phyloP scores from a whole-genome alignment of 345 rosid species.

The Eucalyptus erythrocorys region DNA sequence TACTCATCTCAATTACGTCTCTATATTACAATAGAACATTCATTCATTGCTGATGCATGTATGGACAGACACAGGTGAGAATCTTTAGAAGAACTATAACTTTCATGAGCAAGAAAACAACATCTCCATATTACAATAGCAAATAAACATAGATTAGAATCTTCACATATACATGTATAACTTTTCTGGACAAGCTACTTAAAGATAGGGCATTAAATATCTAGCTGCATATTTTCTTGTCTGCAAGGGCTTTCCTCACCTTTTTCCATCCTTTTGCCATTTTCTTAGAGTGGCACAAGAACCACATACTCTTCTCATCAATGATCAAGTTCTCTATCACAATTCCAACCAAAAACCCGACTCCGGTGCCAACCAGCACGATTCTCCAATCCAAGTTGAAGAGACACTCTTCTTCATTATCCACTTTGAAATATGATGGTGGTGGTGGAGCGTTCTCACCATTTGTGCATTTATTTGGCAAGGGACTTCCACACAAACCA shows the following conservation, averaged over 20 bases:
- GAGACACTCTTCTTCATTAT: neutral
- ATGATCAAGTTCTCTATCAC: neutral
- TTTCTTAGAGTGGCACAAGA: neutral
- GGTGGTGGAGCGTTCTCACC: neutral
- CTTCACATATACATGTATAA: neutral
- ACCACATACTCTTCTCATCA: neutral
- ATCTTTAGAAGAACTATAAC: neutral
- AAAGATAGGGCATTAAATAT: neutral
- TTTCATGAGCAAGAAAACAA: neutral
- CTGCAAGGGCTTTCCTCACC: neutral
- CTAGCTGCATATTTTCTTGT: neutral
- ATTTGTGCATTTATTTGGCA: neutral
- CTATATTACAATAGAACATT: neutral
- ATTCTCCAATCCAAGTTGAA: neutral
- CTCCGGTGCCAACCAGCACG: accelerated
- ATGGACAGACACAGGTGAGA: neutral
- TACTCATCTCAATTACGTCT: neutral
- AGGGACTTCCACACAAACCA: neutral
- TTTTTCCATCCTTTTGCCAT: neutral
- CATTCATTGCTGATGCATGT: neutral
- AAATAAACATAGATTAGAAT: neutral
- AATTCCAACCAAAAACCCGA: neutral
- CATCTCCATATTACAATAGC: neutral
- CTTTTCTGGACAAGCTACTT: neutral
- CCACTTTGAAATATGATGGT: neutral